A percentile compares a stretch with the other conserved stretches of the same genome.
Conservation (phyloP, 2,329 filamentous ascomycete genomes). For the Emericellopsis atlantica region DNA sequence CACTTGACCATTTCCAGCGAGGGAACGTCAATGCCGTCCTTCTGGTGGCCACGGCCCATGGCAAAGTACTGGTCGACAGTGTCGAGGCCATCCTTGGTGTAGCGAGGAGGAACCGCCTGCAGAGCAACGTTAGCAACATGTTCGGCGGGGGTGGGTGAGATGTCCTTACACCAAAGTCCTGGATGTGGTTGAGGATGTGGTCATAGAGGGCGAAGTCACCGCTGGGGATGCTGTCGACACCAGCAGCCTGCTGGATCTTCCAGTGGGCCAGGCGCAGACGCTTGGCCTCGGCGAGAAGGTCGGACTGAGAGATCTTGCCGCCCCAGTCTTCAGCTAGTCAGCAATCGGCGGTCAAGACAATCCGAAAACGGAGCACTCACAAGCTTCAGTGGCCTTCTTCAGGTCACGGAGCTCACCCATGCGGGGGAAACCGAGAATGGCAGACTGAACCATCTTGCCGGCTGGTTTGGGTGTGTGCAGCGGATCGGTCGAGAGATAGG, state of each 20-base stretch:
- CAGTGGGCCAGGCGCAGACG: constrained; percentile 92
- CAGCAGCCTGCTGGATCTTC: constrained; percentile 98
- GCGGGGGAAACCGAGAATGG: constrained; percentile 95
- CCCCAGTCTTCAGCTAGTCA: constrained; percentile 49
- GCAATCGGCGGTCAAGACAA: constrained; percentile 5
- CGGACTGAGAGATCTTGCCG: constrained; percentile 84
- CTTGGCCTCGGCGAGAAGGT: constrained; percentile 92
- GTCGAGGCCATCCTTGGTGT: constrained; percentile 80
- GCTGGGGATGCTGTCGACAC: constrained; percentile 95
- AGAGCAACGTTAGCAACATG: constrained; percentile 4
- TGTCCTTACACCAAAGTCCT: constrained; percentile 78
- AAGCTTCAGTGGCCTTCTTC: constrained; percentile 99
- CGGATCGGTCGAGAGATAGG: neutral
- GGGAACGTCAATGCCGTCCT: constrained; percentile 84
- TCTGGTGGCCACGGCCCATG: constrained; percentile 98
- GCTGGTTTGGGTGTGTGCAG: constrained; percentile 2
- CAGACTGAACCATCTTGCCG: constrained; percentile 49
- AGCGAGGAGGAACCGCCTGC: constrained; percentile 82
- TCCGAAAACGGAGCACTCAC: constrained; percentile 24
- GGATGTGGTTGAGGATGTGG: constrained; percentile 94
- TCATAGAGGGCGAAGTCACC: constrained; percentile 99
- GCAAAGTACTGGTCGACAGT: constrained; percentile 96
- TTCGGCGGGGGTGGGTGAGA: neutral
- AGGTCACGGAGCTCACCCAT: constrained; percentile 98
- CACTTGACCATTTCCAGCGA: constrained; percentile 99